These are phyloP conservation scores for Wilhelminamyces savonicus DNA, from an alignment of 805 yeast species.

Conservation along the genomic window DNA sequence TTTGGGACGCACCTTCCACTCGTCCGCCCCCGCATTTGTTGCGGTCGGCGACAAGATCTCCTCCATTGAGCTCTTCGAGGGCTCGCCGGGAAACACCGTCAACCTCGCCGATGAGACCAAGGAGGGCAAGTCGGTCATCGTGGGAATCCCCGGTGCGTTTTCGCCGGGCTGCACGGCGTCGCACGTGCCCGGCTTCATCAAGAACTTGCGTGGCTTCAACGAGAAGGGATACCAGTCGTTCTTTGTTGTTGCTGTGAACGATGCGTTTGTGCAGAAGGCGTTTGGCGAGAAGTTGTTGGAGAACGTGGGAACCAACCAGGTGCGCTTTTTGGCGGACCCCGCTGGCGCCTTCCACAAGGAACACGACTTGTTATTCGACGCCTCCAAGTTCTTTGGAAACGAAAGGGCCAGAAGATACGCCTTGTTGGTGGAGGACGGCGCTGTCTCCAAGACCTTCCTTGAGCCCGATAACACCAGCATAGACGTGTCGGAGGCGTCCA, in stretches of 20 bases:
- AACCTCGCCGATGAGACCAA: slow-evolving; percentile 40
- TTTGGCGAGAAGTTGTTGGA: slow-evolving; percentile 50
- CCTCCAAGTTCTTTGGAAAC: slow-evolving; percentile 70
- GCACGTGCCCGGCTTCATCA: slow-evolving; percentile 71
- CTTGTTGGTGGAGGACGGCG: slow-evolving; percentile 67
- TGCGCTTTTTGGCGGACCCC: slow-evolving; percentile 75
- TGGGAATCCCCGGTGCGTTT: slow-evolving; percentile 49
- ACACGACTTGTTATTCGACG: slow-evolving; percentile 68
- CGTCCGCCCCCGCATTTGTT: slow-evolving; percentile 20
- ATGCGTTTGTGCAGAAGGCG: slow-evolving; percentile 77
- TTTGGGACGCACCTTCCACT: slow-evolving; percentile 11
- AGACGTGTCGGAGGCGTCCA: slow-evolving; percentile 43
- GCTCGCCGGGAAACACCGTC: slow-evolving; percentile 59
- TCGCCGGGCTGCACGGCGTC: slow-evolving; percentile 71
- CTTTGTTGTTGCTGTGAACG: slow-evolving; percentile 75
- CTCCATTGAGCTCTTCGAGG: slow-evolving; percentile 46
- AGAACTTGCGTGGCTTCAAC: slow-evolving; percentile 43
- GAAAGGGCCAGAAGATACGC: slow-evolving; percentile 72
- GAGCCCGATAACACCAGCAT: slow-evolving; percentile 81
- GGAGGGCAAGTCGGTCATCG: slow-evolving; percentile 45
- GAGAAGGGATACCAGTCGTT: slow-evolving; percentile 61
- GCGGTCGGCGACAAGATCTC: slow-evolving; percentile 61
- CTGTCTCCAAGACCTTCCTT: slow-evolving; percentile 55
- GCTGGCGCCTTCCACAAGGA: slow-evolving; percentile 61
- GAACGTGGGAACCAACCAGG: slow-evolving; percentile 16